Evolutionary conservation across 192 early-diverging fungal genomes (phyloP), one percentile per base, ranked within the genome.

Genomic region (Spizellomyces sp.): DNA sequence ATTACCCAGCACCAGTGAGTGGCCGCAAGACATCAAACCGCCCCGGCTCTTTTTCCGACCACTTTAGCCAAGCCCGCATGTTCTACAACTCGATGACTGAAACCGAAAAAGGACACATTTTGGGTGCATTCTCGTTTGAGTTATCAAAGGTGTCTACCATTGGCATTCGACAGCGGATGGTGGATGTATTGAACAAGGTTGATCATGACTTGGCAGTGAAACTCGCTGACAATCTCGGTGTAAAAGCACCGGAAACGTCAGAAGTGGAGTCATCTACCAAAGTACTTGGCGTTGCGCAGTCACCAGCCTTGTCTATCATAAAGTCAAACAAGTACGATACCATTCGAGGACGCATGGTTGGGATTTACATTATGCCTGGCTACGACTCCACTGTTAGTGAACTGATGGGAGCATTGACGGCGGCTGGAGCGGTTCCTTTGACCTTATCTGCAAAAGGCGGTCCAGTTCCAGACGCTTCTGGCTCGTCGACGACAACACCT

Each of bases 21-120:
- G 70, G 70, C 46, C 15, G 5, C 45, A 71, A 64, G 42, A 64
- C 62, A 9, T 47, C n/a, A 6, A 56, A 48, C 47, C 60, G 62
- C 6, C 6, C 70, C 8, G 45, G 12, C 9, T 44, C 21, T 0
- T 71, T 71, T 50, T 8, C 15, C 8, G 72, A 74, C 59, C 72
- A 74, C 50, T 74, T 45, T 46, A 59, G 54, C 21, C 72, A 74
- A 52, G 72, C 72, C 47, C 22, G 45, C 41, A 27, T 74, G 9
- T 74, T 74, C 48, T 74, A 69, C 60, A 21, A 62, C 64, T 74
- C 72, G 6, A 68, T 74, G 67, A 68, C 65, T 45, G 58, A 52
- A 5, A 74, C 72, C 47, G 72, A 74, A 46, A 44, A 74, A 44
- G 27, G 27, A 5, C 72, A 74, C 57, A 74, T 74, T 10, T 59